Evolutionary conservation across 2,329 filamentous ascomycete genomes (phyloP).

Genomic region (Orbilia ellipsospora): DNA sequence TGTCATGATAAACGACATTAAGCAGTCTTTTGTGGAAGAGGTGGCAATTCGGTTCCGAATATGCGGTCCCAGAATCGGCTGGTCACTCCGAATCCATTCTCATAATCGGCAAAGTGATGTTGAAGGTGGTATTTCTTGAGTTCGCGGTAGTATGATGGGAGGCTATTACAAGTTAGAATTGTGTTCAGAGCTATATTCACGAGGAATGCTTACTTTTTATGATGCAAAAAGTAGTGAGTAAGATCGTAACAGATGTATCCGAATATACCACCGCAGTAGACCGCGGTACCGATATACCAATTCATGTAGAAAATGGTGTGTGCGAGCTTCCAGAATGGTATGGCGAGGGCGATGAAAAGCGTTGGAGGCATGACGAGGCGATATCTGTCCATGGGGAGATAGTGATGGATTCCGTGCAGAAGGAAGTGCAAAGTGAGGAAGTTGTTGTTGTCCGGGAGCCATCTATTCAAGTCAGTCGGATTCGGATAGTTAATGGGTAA

Average conservation of each 20-base stretch:
- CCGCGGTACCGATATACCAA: slow-evolving; percentile 81
- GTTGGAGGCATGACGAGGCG: slow-evolving; percentile 96
- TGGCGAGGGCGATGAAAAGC: slow-evolving; percentile 82
- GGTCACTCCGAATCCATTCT: slow-evolving; percentile 96
- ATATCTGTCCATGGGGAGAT: slow-evolving; percentile 96
- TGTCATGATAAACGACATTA: neutral
- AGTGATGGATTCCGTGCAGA: slow-evolving; percentile 96
- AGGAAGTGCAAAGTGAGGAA: slow-evolving; percentile 88
- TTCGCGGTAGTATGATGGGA: slow-evolving; percentile 87
- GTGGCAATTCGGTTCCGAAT: slow-evolving; percentile 84
- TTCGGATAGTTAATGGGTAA: neutral
- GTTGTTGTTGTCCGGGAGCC: slow-evolving; percentile 90
- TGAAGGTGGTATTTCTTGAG: slow-evolving; percentile 98
- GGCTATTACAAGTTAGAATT: slow-evolving; percentile 62
- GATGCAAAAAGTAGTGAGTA: slow-evolving; percentile 98
- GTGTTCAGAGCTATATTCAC: neutral
- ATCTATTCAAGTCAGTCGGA: slow-evolving; percentile 66
- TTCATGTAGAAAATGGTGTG: slow-evolving; percentile 83
- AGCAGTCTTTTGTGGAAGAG: slow-evolving; percentile 51
- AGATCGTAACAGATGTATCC: slow-evolving; percentile 96
- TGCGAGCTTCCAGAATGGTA: slow-evolving; percentile 91
- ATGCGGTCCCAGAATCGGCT: slow-evolving; percentile 94
- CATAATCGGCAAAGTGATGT: slow-evolving; percentile 97
- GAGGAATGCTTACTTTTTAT: slow-evolving; percentile 75
- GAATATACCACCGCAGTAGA: slow-evolving; percentile 90